Evolutionary conservation across 1,139 yeast species (phyloP).

Genomic region (Zhuliangozyma parablackwelliae): DNA sequence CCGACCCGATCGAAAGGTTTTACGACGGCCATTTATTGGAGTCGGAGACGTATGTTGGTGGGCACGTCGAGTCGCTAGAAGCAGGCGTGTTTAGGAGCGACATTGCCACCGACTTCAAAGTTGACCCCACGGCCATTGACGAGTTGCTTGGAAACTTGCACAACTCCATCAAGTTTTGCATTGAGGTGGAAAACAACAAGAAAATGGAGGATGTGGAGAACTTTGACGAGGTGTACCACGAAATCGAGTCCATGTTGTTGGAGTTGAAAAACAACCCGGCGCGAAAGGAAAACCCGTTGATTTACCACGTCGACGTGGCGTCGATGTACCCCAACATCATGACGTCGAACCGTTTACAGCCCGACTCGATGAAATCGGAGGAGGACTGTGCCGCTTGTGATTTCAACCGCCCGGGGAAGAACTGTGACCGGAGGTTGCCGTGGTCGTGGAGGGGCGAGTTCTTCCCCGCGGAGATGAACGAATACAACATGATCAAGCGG

Average conservation of each 20-base stretch:
- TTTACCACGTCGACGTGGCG: conserved; percentile 97
- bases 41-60: conserved; percentile 97
- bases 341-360: conserved; percentile 96
- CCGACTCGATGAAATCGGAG: conserved; percentile 94
- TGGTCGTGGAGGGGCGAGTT: conserved; percentile 99
- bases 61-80: conserved; percentile 95
- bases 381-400: conserved; percentile 98
- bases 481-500: conserved; percentile 84
- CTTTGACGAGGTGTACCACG: conserved; percentile 65
- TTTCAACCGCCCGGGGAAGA: conserved; percentile 90
- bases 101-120: conserved; percentile 64
- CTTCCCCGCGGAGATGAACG: conserved; percentile 87
- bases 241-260: conserved; percentile 51
- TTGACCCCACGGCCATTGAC: conserved; percentile 81
- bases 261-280: conserved; percentile 59
- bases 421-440: conserved; percentile 83
- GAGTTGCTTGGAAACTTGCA: conserved; percentile 72
- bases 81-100: conserved; percentile 98
- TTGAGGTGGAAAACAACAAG: conserved; percentile 76
- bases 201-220: conserved; percentile 73
- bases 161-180: conserved; percentile 73
- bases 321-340: conserved; percentile 99
- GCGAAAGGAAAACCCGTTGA: conserved; percentile 75
- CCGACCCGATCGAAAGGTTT: conserved; percentile 87
- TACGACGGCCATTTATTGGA: conserved; percentile 92